Evolutionary conservation across 2,329 filamentous ascomycete species (phyloP).

Genomic region (Apiospora sp.): DNA sequence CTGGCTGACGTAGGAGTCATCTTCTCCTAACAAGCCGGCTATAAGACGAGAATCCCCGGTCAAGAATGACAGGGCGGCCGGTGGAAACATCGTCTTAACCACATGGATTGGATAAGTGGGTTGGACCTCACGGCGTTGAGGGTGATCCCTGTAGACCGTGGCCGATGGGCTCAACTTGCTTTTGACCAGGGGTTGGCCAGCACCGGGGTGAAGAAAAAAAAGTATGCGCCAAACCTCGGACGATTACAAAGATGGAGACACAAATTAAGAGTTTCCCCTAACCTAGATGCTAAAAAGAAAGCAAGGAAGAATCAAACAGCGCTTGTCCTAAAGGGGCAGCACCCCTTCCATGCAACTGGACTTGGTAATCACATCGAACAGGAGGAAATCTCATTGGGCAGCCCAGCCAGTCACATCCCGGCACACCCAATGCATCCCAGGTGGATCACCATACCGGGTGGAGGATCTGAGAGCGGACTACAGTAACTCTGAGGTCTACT

Average conservation of each 20-base stretch:
- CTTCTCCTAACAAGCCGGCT: constrained; percentile 24
- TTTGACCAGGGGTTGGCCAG: constrained; percentile 25
- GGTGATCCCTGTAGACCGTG: constrained; percentile 24
- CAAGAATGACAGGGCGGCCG: constrained; percentile 24
- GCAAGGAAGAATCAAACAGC: background rate
- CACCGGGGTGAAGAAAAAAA: constrained; percentile 18
- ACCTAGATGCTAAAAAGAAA: background rate
- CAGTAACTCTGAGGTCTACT: background rate
- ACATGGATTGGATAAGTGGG: constrained; percentile 25
- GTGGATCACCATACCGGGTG: constrained; percentile 19
- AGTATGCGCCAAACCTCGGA: constrained; percentile 15
- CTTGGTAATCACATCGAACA: constrained; percentile 21
- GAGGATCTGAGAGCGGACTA: constrained; percentile 21
- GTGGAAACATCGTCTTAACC: constrained; percentile 25
- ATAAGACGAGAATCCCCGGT: constrained; percentile 22
- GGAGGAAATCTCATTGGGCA: constrained; percentile 13
- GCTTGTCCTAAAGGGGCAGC: constrained; percentile 9
- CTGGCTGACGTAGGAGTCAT: constrained; percentile 26
- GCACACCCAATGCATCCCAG: constrained; percentile 1
- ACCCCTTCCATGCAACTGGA: constrained; percentile 23
- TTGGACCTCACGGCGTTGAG: constrained; percentile 16
- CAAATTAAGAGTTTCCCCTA: constrained; percentile 20
- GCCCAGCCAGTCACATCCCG: constrained; percentile 17
- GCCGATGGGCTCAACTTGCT: constrained; percentile 24
- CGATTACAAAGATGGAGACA: constrained; percentile 21